These are phyloP conservation scores for Lycium barbarum DNA, from an alignment of 257 asterid genomes.

Conservation along the genomic window DNA sequence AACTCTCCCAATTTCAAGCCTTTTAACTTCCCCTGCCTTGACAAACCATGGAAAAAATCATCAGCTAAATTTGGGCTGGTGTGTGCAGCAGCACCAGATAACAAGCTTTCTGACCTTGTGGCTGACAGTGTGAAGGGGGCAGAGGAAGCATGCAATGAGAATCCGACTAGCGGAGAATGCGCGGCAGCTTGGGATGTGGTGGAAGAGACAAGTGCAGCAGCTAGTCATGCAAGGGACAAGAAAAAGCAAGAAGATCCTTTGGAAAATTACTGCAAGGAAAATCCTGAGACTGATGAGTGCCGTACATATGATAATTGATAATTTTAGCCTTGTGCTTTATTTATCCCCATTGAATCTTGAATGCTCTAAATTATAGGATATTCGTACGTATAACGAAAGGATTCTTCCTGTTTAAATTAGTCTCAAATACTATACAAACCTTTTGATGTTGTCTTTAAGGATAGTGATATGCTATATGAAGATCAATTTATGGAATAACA, in stretches of 20 bases:
- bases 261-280: constrained; percentile 91
- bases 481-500: neutral
- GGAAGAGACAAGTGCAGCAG: constrained; percentile 99
- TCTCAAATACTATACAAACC: neutral
- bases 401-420: neutral
- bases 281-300: constrained; percentile 93
- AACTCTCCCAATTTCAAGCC: constrained; percentile 43
- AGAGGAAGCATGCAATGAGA: constrained; percentile 67
- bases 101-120: constrained; percentile 66
- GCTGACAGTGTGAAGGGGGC: constrained; percentile 88
- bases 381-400: neutral
- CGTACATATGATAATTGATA: constrained; percentile 77
- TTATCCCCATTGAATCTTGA: neutral
- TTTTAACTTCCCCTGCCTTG: constrained; percentile 33
- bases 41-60: constrained; percentile 58
- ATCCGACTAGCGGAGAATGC: constrained; percentile 86
- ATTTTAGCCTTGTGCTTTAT: neutral
- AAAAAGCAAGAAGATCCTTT: constrained; percentile 66
- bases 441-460: neutral
- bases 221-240: constrained; percentile 87
- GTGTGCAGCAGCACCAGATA: constrained; percentile 68
- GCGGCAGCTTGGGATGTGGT: constrained; percentile 99
- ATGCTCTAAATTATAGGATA: neutral
- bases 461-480: neutral
- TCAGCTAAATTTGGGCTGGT: constrained; percentile 28